Evolutionary conservation across 148 eudicot species (phyloP).

Genomic region (Salicornia ramosissima): DNA sequence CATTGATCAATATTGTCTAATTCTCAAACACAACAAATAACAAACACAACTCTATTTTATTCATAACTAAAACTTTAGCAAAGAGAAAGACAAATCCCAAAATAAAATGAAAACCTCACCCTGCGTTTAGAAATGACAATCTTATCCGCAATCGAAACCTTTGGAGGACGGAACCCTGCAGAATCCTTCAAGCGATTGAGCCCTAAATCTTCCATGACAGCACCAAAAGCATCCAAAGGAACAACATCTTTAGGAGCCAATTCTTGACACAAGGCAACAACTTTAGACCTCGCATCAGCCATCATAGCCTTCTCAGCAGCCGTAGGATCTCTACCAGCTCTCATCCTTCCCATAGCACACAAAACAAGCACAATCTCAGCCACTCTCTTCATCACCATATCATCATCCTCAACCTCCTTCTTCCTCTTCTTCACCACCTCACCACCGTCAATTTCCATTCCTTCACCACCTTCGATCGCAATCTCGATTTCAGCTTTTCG

Average conservation of each 20-base stretch:
- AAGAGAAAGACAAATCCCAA: not conserved
- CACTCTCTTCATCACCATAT: constrained; percentile 44
- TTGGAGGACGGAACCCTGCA: constrained; percentile 56
- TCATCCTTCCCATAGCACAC: constrained; percentile 81
- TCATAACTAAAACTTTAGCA: not conserved
- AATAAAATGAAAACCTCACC: constrained; percentile 36
- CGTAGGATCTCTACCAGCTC: constrained; percentile 69
- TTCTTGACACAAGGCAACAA: constrained; percentile 48
- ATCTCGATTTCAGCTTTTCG: not conserved
- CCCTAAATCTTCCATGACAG: constrained; percentile 78
- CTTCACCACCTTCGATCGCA: not conserved
- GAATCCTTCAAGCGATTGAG: constrained; percentile 48
- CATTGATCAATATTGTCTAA: not conserved
- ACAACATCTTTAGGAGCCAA: constrained; percentile 79
- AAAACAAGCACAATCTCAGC: constrained; percentile 82
- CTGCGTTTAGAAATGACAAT: constrained; percentile 45
- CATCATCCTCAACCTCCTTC: constrained; percentile 23
- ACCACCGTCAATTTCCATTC: constrained; percentile 27
- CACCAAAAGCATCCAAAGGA: constrained; percentile 55
- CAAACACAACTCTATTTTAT: not conserved
- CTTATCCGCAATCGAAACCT: constrained; percentile 61
- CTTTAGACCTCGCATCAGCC: constrained; percentile 63
- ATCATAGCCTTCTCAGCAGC: constrained; percentile 63
- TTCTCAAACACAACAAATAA: not conserved
- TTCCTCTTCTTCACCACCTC: constrained; percentile 21